Conservation (phyloP, 1,284 basidiomycete genomes). For the Blastosporella zonata region DNA sequence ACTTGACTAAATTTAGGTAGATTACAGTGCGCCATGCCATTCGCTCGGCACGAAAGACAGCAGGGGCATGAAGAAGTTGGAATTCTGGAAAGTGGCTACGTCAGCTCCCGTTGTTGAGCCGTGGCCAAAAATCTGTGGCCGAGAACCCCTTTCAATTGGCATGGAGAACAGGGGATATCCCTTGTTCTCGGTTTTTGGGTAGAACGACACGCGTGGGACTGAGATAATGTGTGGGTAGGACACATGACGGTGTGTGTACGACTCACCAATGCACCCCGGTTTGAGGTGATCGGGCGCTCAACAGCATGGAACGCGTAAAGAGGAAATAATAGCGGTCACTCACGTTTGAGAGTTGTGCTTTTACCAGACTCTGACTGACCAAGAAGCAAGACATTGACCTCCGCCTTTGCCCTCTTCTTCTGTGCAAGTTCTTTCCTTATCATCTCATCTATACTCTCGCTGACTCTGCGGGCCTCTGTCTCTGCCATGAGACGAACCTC, state of each 20-base stretch:
- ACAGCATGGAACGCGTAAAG: neutral
- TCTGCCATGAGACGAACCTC: slow-evolving; percentile 60
- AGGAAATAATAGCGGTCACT: slow-evolving; percentile 34
- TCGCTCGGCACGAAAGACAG: slow-evolving; percentile 71
- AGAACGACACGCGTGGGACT: slow-evolving; percentile 16
- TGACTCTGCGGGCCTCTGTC: slow-evolving; percentile 65
- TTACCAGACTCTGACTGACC: slow-evolving; percentile 83
- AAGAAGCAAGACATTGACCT: slow-evolving; percentile 72
- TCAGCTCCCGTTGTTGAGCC: slow-evolving; percentile 8
- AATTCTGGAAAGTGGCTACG: slow-evolving; percentile 54
- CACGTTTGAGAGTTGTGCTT: slow-evolving; percentile 80
- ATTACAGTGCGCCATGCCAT: slow-evolving; percentile 82
- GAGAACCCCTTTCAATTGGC: neutral
- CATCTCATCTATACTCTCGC: slow-evolving; percentile 76
- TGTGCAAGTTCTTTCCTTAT: slow-evolving; percentile 60
- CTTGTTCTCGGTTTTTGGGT: neutral
- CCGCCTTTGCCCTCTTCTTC: slow-evolving; percentile 52
- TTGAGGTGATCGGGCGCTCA: neutral
- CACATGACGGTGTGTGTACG: slow-evolving; percentile 8
- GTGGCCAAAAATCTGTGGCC: neutral
- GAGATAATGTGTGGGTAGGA: slow-evolving; percentile 15
- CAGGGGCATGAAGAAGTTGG: slow-evolving; percentile 71
- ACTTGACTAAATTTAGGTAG: slow-evolving; percentile 79
- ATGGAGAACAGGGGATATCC: neutral
- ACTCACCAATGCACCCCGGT: neutral